Evolutionary conservation across 352 stramenopile genomes (phyloP).

Genomic region (Phytophthora ohioensis): DNA sequence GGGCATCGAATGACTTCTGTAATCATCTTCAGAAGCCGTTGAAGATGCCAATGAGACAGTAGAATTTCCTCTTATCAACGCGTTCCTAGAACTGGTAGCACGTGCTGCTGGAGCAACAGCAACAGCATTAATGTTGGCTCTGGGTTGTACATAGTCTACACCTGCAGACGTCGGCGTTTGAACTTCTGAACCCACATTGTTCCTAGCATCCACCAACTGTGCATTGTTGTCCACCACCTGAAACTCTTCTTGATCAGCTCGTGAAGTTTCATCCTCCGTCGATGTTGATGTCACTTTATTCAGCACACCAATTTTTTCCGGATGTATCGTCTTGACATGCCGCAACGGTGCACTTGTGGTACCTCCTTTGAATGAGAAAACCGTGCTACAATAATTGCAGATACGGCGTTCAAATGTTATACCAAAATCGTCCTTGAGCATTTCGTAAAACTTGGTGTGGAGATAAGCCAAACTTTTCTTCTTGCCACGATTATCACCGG

Average conservation of each 20-base stretch:
- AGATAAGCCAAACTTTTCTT: conserved; percentile 57
- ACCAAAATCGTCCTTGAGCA: conserved; percentile 36
- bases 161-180: not conserved
- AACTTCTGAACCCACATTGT: not conserved
- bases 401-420: conserved; percentile 49
- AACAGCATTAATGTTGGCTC: not conserved
- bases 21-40: conserved; percentile 8
- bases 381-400: conserved; percentile 54
- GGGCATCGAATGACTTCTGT: not conserved
- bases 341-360: conserved; percentile 63
- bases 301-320: conserved; percentile 22
- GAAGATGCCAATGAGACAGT: conserved; percentile 6
- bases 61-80: conserved; percentile 2
- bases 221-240: not conserved
- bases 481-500: conserved; percentile 1
- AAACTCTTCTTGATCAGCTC: not conserved
- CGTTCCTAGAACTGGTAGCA: not conserved
- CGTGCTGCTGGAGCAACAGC: not conserved
- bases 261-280: not conserved
- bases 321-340: conserved; percentile 55
- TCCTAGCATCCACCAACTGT: not conserved
- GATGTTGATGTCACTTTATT: not conserved
- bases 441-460: conserved; percentile 44
- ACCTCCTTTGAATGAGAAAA: conserved; percentile 64
- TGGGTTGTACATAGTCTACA: not conserved